Evolutionary conservation across 2,329 filamentous ascomycete species (phyloP).

Genomic region (Diaporthe caulivora): DNA sequence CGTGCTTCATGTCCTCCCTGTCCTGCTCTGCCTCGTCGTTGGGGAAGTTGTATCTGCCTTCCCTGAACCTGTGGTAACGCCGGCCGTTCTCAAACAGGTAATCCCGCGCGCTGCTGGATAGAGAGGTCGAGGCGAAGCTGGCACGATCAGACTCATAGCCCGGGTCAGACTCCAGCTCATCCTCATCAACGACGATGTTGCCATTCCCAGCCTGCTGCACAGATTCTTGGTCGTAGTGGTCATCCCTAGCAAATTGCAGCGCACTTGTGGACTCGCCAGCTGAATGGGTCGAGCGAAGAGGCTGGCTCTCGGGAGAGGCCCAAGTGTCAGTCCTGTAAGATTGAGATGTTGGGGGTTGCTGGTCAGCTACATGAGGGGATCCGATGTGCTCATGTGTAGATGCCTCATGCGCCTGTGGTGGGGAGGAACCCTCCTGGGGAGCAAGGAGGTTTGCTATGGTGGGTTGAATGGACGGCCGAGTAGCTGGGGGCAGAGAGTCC

Average conservation of each 20-base stretch:
- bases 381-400: background rate
- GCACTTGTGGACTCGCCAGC: background rate
- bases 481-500: slow-evolving; percentile 6
- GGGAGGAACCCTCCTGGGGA: slow-evolving; percentile 10
- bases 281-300: background rate
- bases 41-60: slow-evolving; percentile 68
- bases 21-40: slow-evolving; percentile 73
- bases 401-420: background rate
- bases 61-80: slow-evolving; percentile 67
- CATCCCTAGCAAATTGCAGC: background rate
- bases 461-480: slow-evolving; percentile 5
- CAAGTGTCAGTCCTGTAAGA: background rate
- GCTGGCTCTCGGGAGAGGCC: background rate
- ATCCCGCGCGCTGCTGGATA: slow-evolving; percentile 57
- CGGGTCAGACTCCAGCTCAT: slow-evolving; percentile 45
- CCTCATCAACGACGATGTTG: slow-evolving; percentile 46
- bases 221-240: slow-evolving; percentile 42
- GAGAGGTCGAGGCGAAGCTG: slow-evolving; percentile 48
- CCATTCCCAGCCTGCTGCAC: slow-evolving; percentile 45
- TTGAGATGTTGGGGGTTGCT: slow-evolving; percentile 9
- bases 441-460: slow-evolving; percentile 25
- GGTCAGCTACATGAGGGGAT: background rate
- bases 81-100: slow-evolving; percentile 70
- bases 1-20: slow-evolving; percentile 68
- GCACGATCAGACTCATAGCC: slow-evolving; percentile 48